Percentiles rank a stretch among this genome's conserved stretches.
These are phyloP conservation scores for Tulasnella sp. DNA, from an alignment of 768 basidiomycete genomes.

Conservation along the genomic window DNA sequence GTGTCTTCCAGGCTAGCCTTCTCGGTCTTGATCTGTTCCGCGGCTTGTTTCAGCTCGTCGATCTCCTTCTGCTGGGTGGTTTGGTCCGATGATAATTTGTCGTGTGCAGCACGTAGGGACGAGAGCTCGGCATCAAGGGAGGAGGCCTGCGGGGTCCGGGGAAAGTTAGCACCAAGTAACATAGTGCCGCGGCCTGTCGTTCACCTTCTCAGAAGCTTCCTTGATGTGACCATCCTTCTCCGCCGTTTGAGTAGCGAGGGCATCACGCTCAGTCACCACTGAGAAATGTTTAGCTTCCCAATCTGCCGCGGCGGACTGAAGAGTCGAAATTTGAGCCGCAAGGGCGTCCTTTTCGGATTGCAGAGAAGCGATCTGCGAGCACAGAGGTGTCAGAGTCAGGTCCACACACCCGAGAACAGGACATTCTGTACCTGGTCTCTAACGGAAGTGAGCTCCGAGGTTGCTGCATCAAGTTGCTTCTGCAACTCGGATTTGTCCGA, in stretches of 20 bases:
- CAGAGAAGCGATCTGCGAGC: not conserved
- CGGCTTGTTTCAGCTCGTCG: not conserved
- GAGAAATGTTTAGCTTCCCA: conserved; percentile 7
- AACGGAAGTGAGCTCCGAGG: not conserved
- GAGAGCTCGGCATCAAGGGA: not conserved
- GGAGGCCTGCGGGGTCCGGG: not conserved
- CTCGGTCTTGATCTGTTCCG: not conserved
- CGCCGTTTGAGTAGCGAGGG: not conserved
- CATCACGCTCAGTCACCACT: not conserved
- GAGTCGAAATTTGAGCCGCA: not conserved
- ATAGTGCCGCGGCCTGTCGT: not conserved
- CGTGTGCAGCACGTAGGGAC: not conserved
- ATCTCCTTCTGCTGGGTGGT: not conserved
- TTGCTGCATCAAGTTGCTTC: not conserved
- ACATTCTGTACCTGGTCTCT: not conserved
- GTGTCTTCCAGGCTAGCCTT: not conserved
- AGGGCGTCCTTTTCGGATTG: not conserved
- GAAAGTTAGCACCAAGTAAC: not conserved
- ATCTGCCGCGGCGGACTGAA: not conserved
- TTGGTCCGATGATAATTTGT: not conserved
- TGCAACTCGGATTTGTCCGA: not conserved
- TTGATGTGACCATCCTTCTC: conserved; percentile 3
- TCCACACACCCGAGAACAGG: not conserved
- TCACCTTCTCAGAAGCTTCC: not conserved
- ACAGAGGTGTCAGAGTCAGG: not conserved